Base-by-base conservation (phyloP, 345 rosid genomes). In the Mallotus nudiflorus region DNA sequence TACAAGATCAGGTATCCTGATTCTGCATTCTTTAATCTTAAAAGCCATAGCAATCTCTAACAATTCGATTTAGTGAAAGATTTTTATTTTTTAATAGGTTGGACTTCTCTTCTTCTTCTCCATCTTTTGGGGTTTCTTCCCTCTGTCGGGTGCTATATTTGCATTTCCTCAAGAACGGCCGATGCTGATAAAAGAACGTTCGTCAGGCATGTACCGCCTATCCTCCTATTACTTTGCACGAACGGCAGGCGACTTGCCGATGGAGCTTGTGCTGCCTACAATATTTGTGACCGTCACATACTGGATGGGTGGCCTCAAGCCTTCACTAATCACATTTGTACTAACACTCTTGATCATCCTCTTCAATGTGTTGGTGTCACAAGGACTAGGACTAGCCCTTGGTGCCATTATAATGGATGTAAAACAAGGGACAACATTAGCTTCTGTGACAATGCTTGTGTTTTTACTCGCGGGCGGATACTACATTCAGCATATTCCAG, bases 221-320 rank as follows among this genome's bases (percentile, higher is more conserved):
- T 94, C 97, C 11, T 89, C 98, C 39, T 94, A 91, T 59, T 94
- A 84, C 78, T 79, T 89, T 19, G 91, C 96, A 4, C 77, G 95
- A 58, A 87, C 78, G 12, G 91, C 82, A 0, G 98, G 98, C 1
- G 98, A 94, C 81, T 81, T 94, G 62, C 97, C 98, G 2, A 94
- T 94, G 97, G 98, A 94, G 75, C 95, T 94, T 6, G 85, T 94
- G 68, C 90, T 94, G 55, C 98, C 98, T 6, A 87, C 96, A 0
- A 82, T 87, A 29, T 94, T 91, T 31, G 84, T 88, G 8, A 86
- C 91, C 3, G 33, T 91, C 48, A 74, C 95, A 3, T 94, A 94
- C 73, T 94, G 98, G 98, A 94, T 91, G 97, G 97, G 95, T 0
- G 97, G 97, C 40, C 97, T 94, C 25, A 94, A 87, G 72, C 94